Conservation (phyloP, 1,139 yeast species). For the Candida sanyaensis region DNA sequence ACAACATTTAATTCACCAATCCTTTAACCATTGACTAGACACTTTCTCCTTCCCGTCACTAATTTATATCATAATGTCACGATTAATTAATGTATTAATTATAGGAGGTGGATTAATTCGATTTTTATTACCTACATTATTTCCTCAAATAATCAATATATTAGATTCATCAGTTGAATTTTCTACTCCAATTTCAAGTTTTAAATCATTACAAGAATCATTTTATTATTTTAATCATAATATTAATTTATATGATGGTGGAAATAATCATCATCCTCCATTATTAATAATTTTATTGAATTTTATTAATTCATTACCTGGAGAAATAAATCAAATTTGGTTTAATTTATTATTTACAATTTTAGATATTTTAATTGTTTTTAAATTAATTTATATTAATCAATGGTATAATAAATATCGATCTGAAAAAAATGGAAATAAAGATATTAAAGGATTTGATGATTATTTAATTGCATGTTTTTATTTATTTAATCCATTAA, state of each 20-base stretch:
- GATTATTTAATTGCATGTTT: conserved; percentile 56
- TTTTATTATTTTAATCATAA: conserved; percentile 63
- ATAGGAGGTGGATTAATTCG: conserved; percentile 32
- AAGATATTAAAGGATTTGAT: conserved; percentile 24
- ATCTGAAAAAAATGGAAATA: conserved; percentile 18
- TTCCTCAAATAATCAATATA: conserved; percentile 31
- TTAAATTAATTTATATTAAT: conserved; percentile 42
- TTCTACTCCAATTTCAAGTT: conserved; percentile 78
- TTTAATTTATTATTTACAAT: conserved; percentile 41
- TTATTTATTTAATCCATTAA: conserved; percentile 80
- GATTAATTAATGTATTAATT: conserved; percentile 24
- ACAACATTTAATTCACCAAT: neutral
- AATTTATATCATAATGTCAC: conserved; percentile 16
- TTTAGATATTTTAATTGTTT: conserved; percentile 44
- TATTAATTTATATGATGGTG: conserved; percentile 76
- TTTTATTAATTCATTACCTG: conserved; percentile 32
- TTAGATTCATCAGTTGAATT: conserved; percentile 58
- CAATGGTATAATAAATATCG: conserved; percentile 39
- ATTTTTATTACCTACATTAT: conserved; percentile 31
- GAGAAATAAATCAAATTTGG: conserved; percentile 12
- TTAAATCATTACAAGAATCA: conserved; percentile 73
- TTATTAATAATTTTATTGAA: conserved; percentile 56
- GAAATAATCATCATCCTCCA: conserved; percentile 86
- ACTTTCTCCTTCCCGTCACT: no score
- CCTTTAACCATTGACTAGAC: conserved; percentile 4